phyloP scores from a whole-genome alignment of 1,284 basidiomycete species.

The Spongispora temasekensis region DNA sequence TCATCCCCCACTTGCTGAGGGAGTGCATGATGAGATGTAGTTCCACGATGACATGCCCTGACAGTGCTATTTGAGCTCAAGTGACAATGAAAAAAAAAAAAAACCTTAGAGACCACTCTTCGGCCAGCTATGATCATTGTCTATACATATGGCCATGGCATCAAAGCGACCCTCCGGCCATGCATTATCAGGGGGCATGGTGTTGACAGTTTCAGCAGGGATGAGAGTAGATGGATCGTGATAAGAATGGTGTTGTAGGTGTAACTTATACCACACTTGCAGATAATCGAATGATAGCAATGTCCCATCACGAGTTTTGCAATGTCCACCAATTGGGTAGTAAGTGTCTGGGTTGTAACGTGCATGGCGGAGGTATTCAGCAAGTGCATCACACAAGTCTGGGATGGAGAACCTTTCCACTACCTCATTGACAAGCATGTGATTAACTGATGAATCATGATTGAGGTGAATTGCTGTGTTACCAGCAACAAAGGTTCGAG shows the following conservation, averaged over 20 bases:
- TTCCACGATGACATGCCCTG: neutral
- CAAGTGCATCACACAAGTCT: neutral
- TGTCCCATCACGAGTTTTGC: neutral
- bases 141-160: constrained; percentile 22
- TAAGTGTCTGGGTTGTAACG: neutral
- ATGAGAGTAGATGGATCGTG: constrained; percentile 1
- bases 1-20: neutral
- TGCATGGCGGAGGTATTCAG: neutral
- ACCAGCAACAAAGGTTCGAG: neutral
- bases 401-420: neutral
- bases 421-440: neutral
- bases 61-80: neutral
- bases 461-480: neutral
- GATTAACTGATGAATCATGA: neutral
- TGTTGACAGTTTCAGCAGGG: neutral
- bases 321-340: neutral
- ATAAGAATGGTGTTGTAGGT: constrained; percentile 5
- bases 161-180: constrained; percentile 27
- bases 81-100: neutral
- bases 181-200: neutral
- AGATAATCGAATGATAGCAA: neutral
- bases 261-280: constrained; percentile 7
- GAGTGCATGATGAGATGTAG: neutral
- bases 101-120: constrained; percentile 29
- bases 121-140: constrained; percentile 22